Conservation (phyloP, 495 filamentous ascomycete genomes). For the Podospora anserina region DNA sequence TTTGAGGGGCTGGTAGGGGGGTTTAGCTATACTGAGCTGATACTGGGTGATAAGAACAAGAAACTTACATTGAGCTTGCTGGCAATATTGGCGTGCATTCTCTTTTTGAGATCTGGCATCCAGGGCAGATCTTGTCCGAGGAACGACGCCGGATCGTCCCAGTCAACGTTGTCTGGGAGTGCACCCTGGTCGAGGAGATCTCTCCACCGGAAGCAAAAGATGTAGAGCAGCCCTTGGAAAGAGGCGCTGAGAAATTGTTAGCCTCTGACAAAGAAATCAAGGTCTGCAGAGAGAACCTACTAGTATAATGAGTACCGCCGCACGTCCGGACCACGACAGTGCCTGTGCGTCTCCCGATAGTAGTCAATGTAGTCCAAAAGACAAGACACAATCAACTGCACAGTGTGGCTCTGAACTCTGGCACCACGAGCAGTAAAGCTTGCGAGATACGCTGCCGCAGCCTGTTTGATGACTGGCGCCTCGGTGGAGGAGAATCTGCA, state of each 20-base stretch:
- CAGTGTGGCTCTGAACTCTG: conserved; percentile 67
- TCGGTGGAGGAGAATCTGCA: conserved; percentile 48
- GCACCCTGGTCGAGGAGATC: conserved; percentile 64
- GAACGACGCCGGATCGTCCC: conserved; percentile 54
- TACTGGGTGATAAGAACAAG: neutral
- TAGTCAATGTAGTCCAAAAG: conserved; percentile 69
- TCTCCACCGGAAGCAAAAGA: conserved; percentile 98
- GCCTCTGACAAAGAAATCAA: neutral
- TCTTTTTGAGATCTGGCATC: conserved; percentile 67
- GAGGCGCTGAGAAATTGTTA: conserved; percentile 18
- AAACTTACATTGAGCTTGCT: conserved; percentile 67
- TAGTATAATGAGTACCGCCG: conserved; percentile 82
- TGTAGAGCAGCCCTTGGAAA: conserved; percentile 41
- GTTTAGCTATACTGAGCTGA: neutral
- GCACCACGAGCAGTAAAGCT: conserved; percentile 88
- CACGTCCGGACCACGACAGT: conserved; percentile 79
- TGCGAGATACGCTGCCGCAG: conserved; percentile 79
- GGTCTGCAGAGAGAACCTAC: conserved; percentile 14
- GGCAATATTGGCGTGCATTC: conserved; percentile 69
- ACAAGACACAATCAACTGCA: conserved; percentile 72
- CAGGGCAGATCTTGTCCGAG: conserved; percentile 65
- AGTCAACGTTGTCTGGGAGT: conserved; percentile 45
- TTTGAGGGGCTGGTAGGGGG: conserved; percentile 62
- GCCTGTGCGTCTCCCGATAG: conserved; percentile 55
- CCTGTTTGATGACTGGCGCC: conserved; percentile 68